phyloP scores from a whole-genome alignment of 805 yeast species.

The Kodamaea hsintzibuensis region DNA sequence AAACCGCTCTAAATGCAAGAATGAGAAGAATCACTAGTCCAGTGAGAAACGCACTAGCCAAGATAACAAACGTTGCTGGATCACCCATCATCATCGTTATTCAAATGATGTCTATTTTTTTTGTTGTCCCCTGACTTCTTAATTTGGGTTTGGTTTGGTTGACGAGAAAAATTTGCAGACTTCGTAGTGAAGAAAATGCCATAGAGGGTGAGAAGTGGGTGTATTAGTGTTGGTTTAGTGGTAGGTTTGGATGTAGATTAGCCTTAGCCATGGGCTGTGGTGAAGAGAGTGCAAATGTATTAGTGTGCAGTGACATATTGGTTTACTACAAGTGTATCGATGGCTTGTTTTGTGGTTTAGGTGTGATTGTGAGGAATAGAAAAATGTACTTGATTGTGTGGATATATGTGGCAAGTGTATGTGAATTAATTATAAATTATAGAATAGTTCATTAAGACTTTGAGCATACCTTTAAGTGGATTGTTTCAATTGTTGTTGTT shows the following conservation, averaged over 20 bases:
- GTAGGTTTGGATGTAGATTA: neutral
- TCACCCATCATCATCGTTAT: neutral
- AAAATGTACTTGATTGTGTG: neutral
- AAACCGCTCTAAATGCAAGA: neutral
- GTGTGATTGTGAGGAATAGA: neutral
- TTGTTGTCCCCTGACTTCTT: conserved; percentile 1
- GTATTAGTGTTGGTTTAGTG: neutral
- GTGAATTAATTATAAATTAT: neutral
- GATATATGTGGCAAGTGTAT: neutral
- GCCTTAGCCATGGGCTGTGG: neutral
- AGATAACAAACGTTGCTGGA: conserved; percentile 3
- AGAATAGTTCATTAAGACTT: neutral
- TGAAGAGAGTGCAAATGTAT: neutral
- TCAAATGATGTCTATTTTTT: neutral
- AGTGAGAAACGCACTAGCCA: conserved; percentile 1
- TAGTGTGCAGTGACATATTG: neutral
- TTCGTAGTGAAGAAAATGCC: neutral
- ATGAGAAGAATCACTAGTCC: neutral
- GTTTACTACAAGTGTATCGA: neutral
- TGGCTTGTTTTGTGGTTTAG: neutral
- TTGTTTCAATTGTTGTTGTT: neutral
- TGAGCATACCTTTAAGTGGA: neutral
- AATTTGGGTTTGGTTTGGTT: neutral
- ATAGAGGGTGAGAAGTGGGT: neutral
- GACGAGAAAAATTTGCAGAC: conserved; percentile 4